Evolutionary conservation across 1,139 yeast species (phyloP).

Genomic region (Suhomyces panamericanus): DNA sequence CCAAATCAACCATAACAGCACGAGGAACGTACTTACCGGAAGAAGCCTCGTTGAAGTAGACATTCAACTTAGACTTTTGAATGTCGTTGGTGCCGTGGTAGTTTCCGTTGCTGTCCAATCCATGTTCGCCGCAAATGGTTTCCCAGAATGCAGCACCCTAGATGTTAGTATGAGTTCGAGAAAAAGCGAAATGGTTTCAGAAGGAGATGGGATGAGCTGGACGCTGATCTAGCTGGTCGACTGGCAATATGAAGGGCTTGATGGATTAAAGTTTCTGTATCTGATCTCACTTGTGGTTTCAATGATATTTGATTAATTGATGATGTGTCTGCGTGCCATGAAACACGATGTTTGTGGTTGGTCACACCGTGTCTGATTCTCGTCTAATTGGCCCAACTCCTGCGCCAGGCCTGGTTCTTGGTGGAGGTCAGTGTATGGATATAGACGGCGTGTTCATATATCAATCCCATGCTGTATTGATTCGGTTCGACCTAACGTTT

Average conservation of each 20-base stretch:
- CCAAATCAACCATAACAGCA: constrained; percentile 88
- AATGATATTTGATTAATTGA: too few relatives aligned
- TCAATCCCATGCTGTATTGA: too few relatives aligned
- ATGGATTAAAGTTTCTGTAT: too few relatives aligned
- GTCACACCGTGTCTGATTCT: not conserved
- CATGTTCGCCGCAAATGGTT: constrained; percentile 96
- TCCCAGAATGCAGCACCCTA: constrained; percentile 98
- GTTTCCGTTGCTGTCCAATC: constrained; percentile 81
- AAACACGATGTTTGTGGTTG: not conserved
- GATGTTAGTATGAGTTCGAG: constrained; percentile 26
- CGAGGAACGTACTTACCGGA: constrained; percentile 90
- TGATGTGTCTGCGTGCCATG: too few relatives aligned
- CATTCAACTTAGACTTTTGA: constrained; percentile 58
- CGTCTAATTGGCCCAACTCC: not conserved
- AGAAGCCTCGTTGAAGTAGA: constrained; percentile 59
- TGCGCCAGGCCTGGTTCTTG: too few relatives aligned
- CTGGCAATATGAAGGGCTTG: not conserved
- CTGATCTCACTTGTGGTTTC: not conserved
- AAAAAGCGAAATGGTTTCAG: not conserved
- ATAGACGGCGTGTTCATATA: too few relatives aligned
- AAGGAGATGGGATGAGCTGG: not conserved
- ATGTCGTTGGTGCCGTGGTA: constrained; percentile 68
- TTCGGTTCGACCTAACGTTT: too few relatives aligned
- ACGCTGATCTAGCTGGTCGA: not conserved
- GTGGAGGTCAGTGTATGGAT: too few relatives aligned